These are phyloP conservation scores for Decorospora gaudefroyi DNA, from an alignment of 2,329 filamentous ascomycete genomes.

Conservation along the genomic window DNA sequence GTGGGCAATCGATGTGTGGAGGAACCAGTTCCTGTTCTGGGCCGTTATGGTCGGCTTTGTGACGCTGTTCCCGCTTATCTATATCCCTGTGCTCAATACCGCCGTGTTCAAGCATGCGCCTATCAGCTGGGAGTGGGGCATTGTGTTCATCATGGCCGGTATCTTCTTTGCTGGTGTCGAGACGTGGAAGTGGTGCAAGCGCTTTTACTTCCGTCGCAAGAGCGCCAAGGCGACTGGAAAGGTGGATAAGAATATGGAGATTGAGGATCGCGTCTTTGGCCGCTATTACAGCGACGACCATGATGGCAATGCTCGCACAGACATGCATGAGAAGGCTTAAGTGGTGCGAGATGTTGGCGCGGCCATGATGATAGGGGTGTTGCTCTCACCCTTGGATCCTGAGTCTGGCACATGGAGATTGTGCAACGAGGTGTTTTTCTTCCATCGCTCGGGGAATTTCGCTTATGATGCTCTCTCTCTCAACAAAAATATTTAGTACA, in stretches of 20 bases:
- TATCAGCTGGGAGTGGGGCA: conserved; percentile 71
- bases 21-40: conserved; percentile 67
- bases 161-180: conserved; percentile 69
- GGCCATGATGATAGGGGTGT: too few relatives aligned
- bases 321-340: conserved; percentile 9
- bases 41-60: conserved; percentile 52
- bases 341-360: too few relatives aligned
- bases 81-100: conserved; percentile 70
- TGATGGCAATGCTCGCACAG: background rate
- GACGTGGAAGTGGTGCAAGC: conserved; percentile 69
- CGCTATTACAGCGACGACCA: conserved; percentile 19
- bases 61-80: conserved; percentile 56
- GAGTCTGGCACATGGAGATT: too few relatives aligned
- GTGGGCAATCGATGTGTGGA: conserved; percentile 70
- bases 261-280: conserved; percentile 26
- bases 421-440: too few relatives aligned
- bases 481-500: too few relatives aligned
- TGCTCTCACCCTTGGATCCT: too few relatives aligned
- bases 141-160: conserved; percentile 64
- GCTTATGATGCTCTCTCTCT: too few relatives aligned
- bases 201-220: conserved; percentile 48
- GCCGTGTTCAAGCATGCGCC: conserved; percentile 68
- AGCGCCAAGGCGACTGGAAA: conserved; percentile 17
- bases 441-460: too few relatives aligned
- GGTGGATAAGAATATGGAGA: conserved; percentile 20